These are phyloP conservation scores for Terfezia boudieri DNA, from an alignment of 495 filamentous ascomycete genomes.

Conservation along the genomic window DNA sequence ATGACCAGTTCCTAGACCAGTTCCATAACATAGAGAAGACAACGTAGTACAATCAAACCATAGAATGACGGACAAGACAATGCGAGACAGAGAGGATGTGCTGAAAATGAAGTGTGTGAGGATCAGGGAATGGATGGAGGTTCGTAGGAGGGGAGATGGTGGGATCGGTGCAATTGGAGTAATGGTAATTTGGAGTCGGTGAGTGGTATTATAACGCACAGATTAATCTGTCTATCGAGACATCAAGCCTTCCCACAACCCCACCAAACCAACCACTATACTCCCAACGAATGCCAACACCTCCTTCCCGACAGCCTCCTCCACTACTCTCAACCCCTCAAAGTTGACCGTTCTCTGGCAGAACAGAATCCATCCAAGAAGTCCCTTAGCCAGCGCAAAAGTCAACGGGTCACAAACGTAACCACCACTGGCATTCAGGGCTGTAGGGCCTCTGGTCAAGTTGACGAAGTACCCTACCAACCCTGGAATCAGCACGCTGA, in stretches of 20 bases:
- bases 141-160: too few species aligned
- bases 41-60: too few species aligned
- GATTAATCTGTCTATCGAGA: too few species aligned
- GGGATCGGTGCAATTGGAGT: too few species aligned
- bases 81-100: too few species aligned
- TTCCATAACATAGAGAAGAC: too few species aligned
- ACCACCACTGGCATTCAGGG: not conserved
- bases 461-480: not conserved
- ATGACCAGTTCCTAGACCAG: too few species aligned
- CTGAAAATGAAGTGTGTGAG: too few species aligned
- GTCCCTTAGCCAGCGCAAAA: not conserved
- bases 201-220: too few species aligned
- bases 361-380: not conserved
- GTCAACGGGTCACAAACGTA: not conserved
- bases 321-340: not conserved
- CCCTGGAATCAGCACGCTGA: constrained; percentile 41
- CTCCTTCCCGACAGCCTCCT: not conserved
- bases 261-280: not conserved
- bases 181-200: too few species aligned
- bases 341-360: not conserved
- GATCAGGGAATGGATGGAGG: too few species aligned
- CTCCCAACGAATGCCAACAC: not conserved
- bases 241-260: not conserved
- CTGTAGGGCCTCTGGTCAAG: not conserved
- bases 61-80: too few species aligned